These are phyloP conservation scores for Phallus indusiatus DNA, from an alignment of 768 basidiomycete species.

Conservation along the genomic window DNA sequence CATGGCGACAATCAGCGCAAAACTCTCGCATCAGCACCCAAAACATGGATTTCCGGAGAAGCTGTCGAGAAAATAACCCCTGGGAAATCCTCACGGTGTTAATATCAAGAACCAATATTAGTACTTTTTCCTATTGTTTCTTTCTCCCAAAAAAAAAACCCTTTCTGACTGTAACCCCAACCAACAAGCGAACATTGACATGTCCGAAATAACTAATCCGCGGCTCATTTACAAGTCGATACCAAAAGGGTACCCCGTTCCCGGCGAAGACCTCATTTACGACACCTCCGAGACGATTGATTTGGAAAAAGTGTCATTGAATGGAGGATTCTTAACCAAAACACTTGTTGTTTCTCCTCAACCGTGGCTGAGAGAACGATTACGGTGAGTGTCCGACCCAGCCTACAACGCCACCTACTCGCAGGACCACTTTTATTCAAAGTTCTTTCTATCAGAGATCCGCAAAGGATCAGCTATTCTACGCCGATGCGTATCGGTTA, in stretches of 20 bases:
- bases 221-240: conserved; percentile 21
- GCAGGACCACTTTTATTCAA: too few relatives aligned
- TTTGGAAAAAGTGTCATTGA: conserved; percentile 30
- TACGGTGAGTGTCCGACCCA: too few relatives aligned
- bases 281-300: conserved; percentile 41
- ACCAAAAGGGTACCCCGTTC: conserved; percentile 13
- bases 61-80: too few relatives aligned
- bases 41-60: too few relatives aligned
- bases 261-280: conserved; percentile 34
- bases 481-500: neutral
- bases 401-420: too few relatives aligned
- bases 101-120: too few relatives aligned
- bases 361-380: conserved; percentile 31
- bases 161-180: too few relatives aligned
- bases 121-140: too few relatives aligned
- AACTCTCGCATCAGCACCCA: too few relatives aligned
- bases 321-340: conserved; percentile 42
- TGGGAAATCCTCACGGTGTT: too few relatives aligned
- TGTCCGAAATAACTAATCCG: conserved; percentile 15
- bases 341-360: conserved; percentile 38
- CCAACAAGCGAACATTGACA: conserved; percentile 1
- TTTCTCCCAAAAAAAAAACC: too few relatives aligned
- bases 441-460: neutral
- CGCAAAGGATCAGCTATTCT: neutral
- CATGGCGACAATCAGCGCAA: too few relatives aligned